These are phyloP conservation scores for Mrakia gelida DNA, from an alignment of 768 basidiomycete species.

Conservation along the genomic window DNA sequence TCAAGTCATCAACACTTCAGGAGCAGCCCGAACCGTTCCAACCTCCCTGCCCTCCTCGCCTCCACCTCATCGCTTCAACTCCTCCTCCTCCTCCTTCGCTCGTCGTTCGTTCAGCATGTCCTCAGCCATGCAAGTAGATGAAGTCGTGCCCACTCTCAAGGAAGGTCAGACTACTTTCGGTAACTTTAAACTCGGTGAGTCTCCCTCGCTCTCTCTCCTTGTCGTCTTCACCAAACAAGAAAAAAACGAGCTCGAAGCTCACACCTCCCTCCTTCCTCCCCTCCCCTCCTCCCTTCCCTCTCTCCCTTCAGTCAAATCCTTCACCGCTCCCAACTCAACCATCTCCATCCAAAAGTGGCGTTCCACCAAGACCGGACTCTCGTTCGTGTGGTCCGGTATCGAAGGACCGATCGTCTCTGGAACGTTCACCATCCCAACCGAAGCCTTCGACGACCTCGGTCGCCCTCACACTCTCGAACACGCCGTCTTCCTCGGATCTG, in stretches of 20 bases:
- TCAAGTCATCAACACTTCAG: neutral
- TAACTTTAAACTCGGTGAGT: slow-evolving; percentile 27
- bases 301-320: slow-evolving; percentile 15
- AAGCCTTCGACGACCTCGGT: slow-evolving; percentile 26
- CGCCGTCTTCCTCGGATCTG: slow-evolving; percentile 83
- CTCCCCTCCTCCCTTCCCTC: neutral
- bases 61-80: neutral
- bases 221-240: neutral
- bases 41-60: neutral
- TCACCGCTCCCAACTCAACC: slow-evolving; percentile 25
- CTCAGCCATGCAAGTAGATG: neutral
- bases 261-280: neutral
- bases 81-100: neutral
- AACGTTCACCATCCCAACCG: slow-evolving; percentile 24
- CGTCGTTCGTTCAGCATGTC: neutral
- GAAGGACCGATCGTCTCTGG: slow-evolving; percentile 56
- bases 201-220: neutral
- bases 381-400: slow-evolving; percentile 84
- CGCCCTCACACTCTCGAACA: slow-evolving; percentile 51
- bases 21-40: neutral
- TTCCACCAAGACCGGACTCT: slow-evolving; percentile 79
- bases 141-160: neutral
- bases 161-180: slow-evolving; percentile 23
- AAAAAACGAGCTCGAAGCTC: neutral
- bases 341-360: slow-evolving; percentile 60